Conservation (phyloP, 345 rosid genomes). For the Citrus cavaleriei region DNA sequence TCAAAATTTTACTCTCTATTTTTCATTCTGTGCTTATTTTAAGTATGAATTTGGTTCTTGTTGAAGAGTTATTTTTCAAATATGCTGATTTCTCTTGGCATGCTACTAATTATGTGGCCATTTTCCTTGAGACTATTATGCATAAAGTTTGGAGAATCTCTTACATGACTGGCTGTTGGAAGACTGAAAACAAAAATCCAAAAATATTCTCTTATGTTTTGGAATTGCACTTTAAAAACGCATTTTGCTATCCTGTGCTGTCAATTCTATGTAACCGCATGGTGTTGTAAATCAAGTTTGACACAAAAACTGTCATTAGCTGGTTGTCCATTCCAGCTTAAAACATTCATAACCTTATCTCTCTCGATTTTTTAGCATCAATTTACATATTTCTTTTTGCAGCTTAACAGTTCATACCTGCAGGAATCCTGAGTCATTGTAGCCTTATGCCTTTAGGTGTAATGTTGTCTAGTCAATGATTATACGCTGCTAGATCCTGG, state of each 20-base stretch:
- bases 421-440: neutral
- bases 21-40: neutral
- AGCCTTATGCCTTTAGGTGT: neutral
- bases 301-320: neutral
- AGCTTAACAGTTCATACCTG: neutral
- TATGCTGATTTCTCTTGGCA: neutral
- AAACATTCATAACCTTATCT: neutral
- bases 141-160: too few species aligned
- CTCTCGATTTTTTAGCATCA: neutral
- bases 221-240: neutral
- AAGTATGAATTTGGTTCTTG: neutral
- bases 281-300: neutral
- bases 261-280: neutral
- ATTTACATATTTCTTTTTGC: neutral
- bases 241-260: neutral
- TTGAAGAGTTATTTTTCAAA: neutral
- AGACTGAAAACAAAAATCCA: neutral
- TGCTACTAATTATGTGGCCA: neutral
- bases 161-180: neutral
- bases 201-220: neutral
- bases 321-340: neutral
- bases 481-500: neutral
- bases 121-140: neutral
- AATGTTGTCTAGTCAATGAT: slow-evolving; percentile 5
- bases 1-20: neutral